Conservation (phyloP, 2,329 filamentous ascomycete species). For the Fusarium chlamydosporum region DNA sequence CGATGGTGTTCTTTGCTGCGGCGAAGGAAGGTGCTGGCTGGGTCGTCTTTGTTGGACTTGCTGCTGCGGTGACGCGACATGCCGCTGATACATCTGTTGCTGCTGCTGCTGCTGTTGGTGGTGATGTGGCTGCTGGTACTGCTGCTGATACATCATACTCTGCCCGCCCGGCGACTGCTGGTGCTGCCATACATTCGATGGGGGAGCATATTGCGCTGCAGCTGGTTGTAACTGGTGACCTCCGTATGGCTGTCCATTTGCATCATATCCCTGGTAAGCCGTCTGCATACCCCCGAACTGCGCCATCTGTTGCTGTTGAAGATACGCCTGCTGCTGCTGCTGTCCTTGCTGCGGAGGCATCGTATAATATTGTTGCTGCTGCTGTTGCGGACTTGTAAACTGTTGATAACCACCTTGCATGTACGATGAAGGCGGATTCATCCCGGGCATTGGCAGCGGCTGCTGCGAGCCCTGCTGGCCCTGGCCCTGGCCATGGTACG, state of each 20-base stretch:
- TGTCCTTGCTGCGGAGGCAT: slow-evolving; percentile 47
- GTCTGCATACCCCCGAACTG: slow-evolving; percentile 45
- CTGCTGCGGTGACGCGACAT: slow-evolving; percentile 49
- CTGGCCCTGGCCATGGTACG: slow-evolving; percentile 51
- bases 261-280: slow-evolving; percentile 47
- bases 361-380: slow-evolving; percentile 49
- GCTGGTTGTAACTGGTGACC: slow-evolving; percentile 46
- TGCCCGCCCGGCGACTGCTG: slow-evolving; percentile 51
- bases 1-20: slow-evolving; percentile 44
- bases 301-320: slow-evolving; percentile 48
- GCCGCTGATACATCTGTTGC: slow-evolving; percentile 49
- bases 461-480: slow-evolving; percentile 51
- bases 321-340: slow-evolving; percentile 49
- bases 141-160: slow-evolving; percentile 51
- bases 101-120: slow-evolving; percentile 21
- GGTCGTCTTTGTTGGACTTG: slow-evolving; percentile 39
- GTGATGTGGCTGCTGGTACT: slow-evolving; percentile 54
- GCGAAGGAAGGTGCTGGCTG: slow-evolving; percentile 39
- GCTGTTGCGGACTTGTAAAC: slow-evolving; percentile 49
- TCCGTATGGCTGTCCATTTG: slow-evolving; percentile 39
- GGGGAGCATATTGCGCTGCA: slow-evolving; percentile 47
- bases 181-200: slow-evolving; percentile 54
- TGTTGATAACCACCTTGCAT: slow-evolving; percentile 45
- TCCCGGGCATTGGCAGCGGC: slow-evolving; percentile 38
- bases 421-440: slow-evolving; percentile 45